Percentiles rank a stretch among this genome's conserved stretches.
These are phyloP conservation scores for Berberis thunbergii DNA, from an alignment of 164 flowering plant genomes.

Conservation along the genomic window DNA sequence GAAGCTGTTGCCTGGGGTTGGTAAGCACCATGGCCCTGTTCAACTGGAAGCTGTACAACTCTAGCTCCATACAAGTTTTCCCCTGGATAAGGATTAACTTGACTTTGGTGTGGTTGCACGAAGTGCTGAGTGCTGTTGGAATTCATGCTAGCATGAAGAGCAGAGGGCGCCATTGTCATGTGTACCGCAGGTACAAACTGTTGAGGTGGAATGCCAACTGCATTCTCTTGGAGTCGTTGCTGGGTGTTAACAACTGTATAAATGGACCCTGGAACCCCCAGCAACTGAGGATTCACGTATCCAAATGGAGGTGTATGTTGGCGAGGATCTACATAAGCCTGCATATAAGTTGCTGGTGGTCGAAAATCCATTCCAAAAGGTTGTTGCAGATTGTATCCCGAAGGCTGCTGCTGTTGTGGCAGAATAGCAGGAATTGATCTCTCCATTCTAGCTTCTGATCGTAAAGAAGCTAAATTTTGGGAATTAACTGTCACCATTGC, in stretches of 20 bases:
- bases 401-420: constrained; percentile 22
- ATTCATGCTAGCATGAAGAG: constrained; percentile 29
- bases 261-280: constrained; percentile 30
- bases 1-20: constrained; percentile 30
- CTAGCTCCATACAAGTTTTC: constrained; percentile 28
- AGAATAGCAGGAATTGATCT: constrained; percentile 27
- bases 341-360: constrained; percentile 22
- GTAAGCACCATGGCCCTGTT: constrained; percentile 35
- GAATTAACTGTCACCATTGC: constrained; percentile 17
- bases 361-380: constrained; percentile 19
- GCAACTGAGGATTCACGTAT: constrained; percentile 30
- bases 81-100: constrained; percentile 24
- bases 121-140: constrained; percentile 34
- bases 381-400: constrained; percentile 24
- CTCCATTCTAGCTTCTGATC: constrained; percentile 32
- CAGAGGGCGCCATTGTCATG: constrained; percentile 32
- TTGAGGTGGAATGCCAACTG: constrained; percentile 23
- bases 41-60: constrained; percentile 40
- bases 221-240: constrained; percentile 31
- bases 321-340: constrained; percentile 38
- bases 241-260: constrained; percentile 18
- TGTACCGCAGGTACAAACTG: constrained; percentile 41
- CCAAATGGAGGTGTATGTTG: constrained; percentile 44
- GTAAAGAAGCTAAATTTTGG: constrained; percentile 17
- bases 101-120: constrained; percentile 38